These are phyloP conservation scores for Cystobasidium pallidum DNA, from an alignment of 1,284 basidiomycete species.

Conservation along the genomic window DNA sequence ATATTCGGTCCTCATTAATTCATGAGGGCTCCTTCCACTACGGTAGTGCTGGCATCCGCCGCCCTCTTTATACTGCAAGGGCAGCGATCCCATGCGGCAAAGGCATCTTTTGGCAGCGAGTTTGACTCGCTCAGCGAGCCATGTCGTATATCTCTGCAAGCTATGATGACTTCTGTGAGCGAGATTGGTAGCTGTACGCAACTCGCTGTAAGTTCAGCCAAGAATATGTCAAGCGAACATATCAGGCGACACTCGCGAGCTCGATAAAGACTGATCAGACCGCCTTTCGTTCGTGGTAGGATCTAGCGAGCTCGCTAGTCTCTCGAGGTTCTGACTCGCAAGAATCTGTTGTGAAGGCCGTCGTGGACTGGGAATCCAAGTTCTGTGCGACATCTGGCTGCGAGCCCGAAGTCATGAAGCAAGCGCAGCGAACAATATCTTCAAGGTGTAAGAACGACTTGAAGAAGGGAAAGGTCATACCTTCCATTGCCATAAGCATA, in stretches of 20 bases:
- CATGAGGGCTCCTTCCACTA: not conserved
- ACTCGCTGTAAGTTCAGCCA: conserved; percentile 22
- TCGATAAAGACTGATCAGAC: not conserved
- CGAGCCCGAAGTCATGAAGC: not conserved
- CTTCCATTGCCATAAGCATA: conserved; percentile 5
- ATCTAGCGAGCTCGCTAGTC: not conserved
- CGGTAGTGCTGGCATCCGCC: too few species aligned
- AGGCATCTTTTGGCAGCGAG: conserved; percentile 2
- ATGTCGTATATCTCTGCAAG: conserved; percentile 23
- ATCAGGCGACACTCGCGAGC: too few species aligned
- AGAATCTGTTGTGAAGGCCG: conserved; percentile 8
- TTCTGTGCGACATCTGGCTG: conserved; percentile 21
- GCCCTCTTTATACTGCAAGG: too few species aligned
- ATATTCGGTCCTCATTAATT: not conserved
- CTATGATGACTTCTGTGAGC: conserved; percentile 6
- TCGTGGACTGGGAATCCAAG: conserved; percentile 17
- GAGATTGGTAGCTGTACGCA: conserved; percentile 33
- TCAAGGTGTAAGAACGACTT: conserved; percentile 19
- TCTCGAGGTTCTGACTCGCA: conserved; percentile 12
- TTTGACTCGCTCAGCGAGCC: conserved; percentile 8
- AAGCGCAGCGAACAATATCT: not conserved
- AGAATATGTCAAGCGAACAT: not conserved
- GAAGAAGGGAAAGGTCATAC: conserved; percentile 1
- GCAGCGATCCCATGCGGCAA: conserved; percentile 1
- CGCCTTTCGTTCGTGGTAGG: not conserved